These are phyloP conservation scores for Aspergillus clavatus DNA, from an alignment of 2,329 filamentous ascomycete genomes.

Conservation along the genomic window DNA sequence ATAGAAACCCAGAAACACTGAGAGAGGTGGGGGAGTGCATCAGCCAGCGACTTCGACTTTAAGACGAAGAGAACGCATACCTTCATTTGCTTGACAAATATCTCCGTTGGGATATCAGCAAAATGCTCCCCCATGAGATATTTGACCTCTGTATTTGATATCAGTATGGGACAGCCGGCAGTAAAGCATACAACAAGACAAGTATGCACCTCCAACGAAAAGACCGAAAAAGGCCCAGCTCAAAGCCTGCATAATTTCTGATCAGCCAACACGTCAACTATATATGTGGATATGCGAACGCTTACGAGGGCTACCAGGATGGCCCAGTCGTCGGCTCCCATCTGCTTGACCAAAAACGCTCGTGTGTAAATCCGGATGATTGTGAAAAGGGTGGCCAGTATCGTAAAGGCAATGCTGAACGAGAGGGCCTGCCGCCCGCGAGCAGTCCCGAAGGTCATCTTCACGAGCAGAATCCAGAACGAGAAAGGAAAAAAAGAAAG, in stretches of 20 bases:
- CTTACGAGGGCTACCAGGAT: conserved; percentile 34
- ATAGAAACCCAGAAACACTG: conserved; percentile 31
- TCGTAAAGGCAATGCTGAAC: conserved; percentile 27
- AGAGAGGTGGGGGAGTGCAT: not conserved
- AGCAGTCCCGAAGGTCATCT: conserved; percentile 23
- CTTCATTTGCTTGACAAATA: conserved; percentile 23
- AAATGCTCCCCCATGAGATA: conserved; percentile 28
- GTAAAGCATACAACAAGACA: not conserved
- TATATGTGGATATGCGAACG: not conserved
- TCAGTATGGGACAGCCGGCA: not conserved
- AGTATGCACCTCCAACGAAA: conserved; percentile 26
- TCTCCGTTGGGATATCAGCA: conserved; percentile 14
- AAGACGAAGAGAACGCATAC: conserved; percentile 10
- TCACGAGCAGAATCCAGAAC: not conserved
- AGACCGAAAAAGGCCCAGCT: conserved; percentile 29
- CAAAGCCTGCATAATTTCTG: conserved; percentile 16
- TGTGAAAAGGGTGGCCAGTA: conserved; percentile 32
- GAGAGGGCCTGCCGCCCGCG: conserved; percentile 26
- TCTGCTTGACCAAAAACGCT: conserved; percentile 29
- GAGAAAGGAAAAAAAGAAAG: not conserved
- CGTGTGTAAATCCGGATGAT: conserved; percentile 39
- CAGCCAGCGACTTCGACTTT: not conserved
- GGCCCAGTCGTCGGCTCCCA: conserved; percentile 35
- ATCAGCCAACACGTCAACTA: not conserved
- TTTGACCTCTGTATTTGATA: conserved; percentile 21